Evolutionary conservation across 306 rosid genomes (phyloP).

Genomic region (apple (Malus domestica)): ASM211411v1 NC_041799.1:13270501-13271000

Average conservation of each 20-base stretch:
- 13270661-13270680: slow-evolving; percentile 66
- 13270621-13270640: slow-evolving; percentile 82
- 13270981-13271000: slow-evolving; percentile 72
- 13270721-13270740: no score
- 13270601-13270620: slow-evolving; percentile 69
- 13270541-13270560: slow-evolving; percentile 76
- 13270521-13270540: slow-evolving; percentile 36
- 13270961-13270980: slow-evolving; percentile 73
- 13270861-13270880: slow-evolving; percentile 57
- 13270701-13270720: slow-evolving; percentile 39
- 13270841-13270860: slow-evolving; percentile 59
- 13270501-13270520: slow-evolving; percentile 56
- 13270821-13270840: background rate
- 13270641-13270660: slow-evolving; percentile 69
- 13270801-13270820: background rate
- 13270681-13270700: slow-evolving; percentile 65
- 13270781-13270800: background rate
- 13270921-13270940: slow-evolving; percentile 34
- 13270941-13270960: slow-evolving; percentile 43
- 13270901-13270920: slow-evolving; percentile 74
- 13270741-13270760: no score
- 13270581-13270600: slow-evolving; percentile 72
- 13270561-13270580: slow-evolving; percentile 62
- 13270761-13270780: no score
- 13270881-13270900: slow-evolving; percentile 84